Evolutionary conservation across 805 yeast genomes (phyloP), one percentile per base, ranked within the genome.

Genomic region (Kodamaea hsintzibuensis): DNA sequence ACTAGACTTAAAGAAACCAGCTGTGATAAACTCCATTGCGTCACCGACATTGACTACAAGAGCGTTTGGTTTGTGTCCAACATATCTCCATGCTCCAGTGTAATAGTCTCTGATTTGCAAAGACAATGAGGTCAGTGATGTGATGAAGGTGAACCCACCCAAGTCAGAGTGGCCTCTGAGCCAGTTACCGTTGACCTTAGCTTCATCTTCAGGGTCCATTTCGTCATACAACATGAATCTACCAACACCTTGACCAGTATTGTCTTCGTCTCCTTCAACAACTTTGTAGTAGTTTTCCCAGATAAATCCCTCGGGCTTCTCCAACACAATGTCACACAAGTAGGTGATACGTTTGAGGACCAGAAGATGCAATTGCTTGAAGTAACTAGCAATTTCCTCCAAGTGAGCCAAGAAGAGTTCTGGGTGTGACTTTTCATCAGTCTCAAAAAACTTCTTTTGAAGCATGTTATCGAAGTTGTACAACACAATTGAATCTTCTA

Each of bases 281-380:
- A 69, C 67, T 22, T 68, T 62, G 63, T 74, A 79, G 56, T 70
- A 70, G 14, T 68, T 61, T 9, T 69, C 65, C 64, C 67, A 75
- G 10, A 76, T 53, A 1, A 71, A 65, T 1, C 82, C 83, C 56
- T 79, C 82, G 3, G 80, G 80, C n/a, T 78, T 61, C 55, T 75
- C 77, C 50, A 79, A 63, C 10, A 78, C 70, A 47, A 78, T 65
- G 59, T 79, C 83, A 60, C 81, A 74, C 45, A 79, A 62, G 7
- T 60, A 61, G 7, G 72, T 60, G 3, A 79, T 62, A 54, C 72
- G 74, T 27, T 65, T 59, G 51, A 79, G 62, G 6, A 78, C 72
- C 30, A 62, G 66, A 19, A 60, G 49, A 53, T 79, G 82, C n/a
- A 79, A 50, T 30, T 58, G 58, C 40, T 68, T 62, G 62, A 64